Evolutionary conservation across 2,329 filamentous ascomycete genomes (phyloP).

Genomic region (Xylariaceae sp.): DNA sequence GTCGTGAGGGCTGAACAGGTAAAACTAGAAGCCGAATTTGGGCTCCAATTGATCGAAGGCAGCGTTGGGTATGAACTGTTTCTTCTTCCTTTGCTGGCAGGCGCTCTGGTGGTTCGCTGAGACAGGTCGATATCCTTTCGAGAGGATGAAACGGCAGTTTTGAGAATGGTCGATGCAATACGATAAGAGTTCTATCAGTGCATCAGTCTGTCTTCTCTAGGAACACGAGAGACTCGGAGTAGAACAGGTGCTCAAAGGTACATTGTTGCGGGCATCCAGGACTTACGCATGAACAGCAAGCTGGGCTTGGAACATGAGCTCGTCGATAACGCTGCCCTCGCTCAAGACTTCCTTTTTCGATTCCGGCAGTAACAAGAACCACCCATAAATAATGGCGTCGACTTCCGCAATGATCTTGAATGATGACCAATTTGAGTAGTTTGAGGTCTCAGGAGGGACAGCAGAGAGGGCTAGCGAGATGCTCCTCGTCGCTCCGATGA

Average conservation of each 20-base stretch:
- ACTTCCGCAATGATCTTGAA: slow-evolving; percentile 17
- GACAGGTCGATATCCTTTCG: slow-evolving; percentile 15
- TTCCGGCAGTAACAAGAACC: slow-evolving; percentile 18
- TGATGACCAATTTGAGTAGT: slow-evolving; percentile 20
- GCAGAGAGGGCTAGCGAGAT: slow-evolving; percentile 19
- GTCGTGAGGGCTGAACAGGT: slow-evolving; percentile 12
- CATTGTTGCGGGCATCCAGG: not conserved
- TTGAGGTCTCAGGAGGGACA: slow-evolving; percentile 11
- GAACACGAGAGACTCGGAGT: not conserved
- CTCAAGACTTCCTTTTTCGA: slow-evolving; percentile 16
- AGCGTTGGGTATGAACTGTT: slow-evolving; percentile 16
- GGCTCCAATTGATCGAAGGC: slow-evolving; percentile 18
- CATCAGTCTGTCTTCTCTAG: not conserved
- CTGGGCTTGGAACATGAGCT: slow-evolving; percentile 22
- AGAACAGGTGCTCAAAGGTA: not conserved
- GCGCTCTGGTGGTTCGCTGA: slow-evolving; percentile 12
- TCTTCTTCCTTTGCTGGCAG: slow-evolving; percentile 8
- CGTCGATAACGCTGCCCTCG: slow-evolving; percentile 17
- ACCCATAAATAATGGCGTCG: slow-evolving; percentile 19
- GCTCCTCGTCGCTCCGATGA: slow-evolving; percentile 19
- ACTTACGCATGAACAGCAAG: slow-evolving; percentile 21
- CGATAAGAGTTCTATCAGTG: slow-evolving; percentile 12
- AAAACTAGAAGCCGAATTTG: slow-evolving; percentile 16
- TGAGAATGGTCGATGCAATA: slow-evolving; percentile 18
- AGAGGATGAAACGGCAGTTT: slow-evolving; percentile 12